Conservation (phyloP, 225 moss, liverwort and hornwort genomes). For the Physcomitrium patens region DNA sequence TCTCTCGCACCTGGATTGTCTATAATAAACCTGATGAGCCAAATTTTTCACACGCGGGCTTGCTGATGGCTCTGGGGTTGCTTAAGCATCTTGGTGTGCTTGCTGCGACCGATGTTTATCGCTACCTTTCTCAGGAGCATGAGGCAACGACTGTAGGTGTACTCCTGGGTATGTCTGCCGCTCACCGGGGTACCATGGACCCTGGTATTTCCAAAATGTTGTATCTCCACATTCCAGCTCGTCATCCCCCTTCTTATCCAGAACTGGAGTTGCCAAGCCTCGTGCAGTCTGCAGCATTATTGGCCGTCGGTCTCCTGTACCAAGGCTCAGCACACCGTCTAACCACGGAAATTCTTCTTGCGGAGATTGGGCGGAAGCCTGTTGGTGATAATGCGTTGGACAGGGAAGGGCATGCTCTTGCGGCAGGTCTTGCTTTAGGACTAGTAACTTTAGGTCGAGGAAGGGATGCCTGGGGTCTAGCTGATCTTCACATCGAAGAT, state of each 20-base stretch:
- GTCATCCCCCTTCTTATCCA: slow-evolving; percentile 93
- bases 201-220: slow-evolving; percentile 96
- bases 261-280: slow-evolving; percentile 97
- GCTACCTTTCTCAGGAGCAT: slow-evolving; percentile 92
- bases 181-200: slow-evolving; percentile 95
- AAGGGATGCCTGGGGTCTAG: slow-evolving; percentile 97
- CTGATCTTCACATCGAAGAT: slow-evolving; percentile 97
- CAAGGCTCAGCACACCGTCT: slow-evolving; percentile 98
- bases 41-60: slow-evolving; percentile 89
- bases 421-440: slow-evolving; percentile 94
- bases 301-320: slow-evolving; percentile 92
- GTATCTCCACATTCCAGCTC: slow-evolving; percentile 96
- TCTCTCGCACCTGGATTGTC: slow-evolving; percentile 97
- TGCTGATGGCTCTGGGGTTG: slow-evolving; percentile 93
- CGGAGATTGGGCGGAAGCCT: slow-evolving; percentile 96
- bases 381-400: slow-evolving; percentile 88
- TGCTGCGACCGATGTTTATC: slow-evolving; percentile 95
- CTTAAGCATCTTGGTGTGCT: slow-evolving; percentile 95
- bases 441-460: slow-evolving; percentile 95
- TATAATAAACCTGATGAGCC: slow-evolving; percentile 98
- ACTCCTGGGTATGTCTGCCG: slow-evolving; percentile 94
- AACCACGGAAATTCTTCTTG: slow-evolving; percentile 95
- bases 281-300: slow-evolving; percentile 95
- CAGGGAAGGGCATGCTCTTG: slow-evolving; percentile 93
- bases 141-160: slow-evolving; percentile 99